Percentiles rank a stretch among this genome's conserved stretches.
Conservation (phyloP, 129 eudicot species). For the Oenanthe sinensis region DNA sequence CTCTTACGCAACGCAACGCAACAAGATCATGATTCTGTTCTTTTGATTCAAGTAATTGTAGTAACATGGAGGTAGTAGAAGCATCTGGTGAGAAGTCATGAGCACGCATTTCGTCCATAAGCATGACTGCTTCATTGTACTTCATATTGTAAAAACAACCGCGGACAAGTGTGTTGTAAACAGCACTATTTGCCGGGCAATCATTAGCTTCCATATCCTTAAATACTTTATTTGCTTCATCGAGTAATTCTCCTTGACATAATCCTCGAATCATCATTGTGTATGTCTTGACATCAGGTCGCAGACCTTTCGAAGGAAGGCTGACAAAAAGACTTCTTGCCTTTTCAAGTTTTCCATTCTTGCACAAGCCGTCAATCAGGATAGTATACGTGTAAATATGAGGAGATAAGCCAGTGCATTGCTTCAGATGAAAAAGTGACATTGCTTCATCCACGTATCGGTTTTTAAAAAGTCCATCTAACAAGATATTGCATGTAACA, state of each 20-base stretch:
- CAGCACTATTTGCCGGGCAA: neutral
- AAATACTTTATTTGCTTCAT: neutral
- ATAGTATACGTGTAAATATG: neutral
- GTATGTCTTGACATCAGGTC: neutral
- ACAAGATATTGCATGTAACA: neutral
- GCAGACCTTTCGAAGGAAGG: neutral
- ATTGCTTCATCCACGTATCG: neutral
- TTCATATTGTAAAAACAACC: too few relatives aligned
- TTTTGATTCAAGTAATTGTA: too few relatives aligned
- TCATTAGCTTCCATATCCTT: neutral
- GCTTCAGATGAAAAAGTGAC: neutral
- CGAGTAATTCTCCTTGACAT: neutral
- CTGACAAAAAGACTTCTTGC: neutral
- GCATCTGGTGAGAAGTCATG: too few relatives aligned
- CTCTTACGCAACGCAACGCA: too few relatives aligned
- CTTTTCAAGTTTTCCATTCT: neutral
- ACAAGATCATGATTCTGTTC: too few relatives aligned
- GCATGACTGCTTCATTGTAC: too few relatives aligned
- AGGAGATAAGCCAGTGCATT: neutral
- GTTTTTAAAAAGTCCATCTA: neutral
- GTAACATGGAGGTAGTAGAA: too few relatives aligned
- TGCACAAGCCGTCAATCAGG: neutral
- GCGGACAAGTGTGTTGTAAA: too few relatives aligned
- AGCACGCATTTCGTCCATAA: too few relatives aligned
- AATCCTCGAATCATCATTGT: too few relatives aligned